Percentiles rank a stretch among this genome's conserved stretches.
These are phyloP conservation scores for Brassica incana DNA, from an alignment of 345 rosid genomes.

Conservation along the genomic window DNA sequence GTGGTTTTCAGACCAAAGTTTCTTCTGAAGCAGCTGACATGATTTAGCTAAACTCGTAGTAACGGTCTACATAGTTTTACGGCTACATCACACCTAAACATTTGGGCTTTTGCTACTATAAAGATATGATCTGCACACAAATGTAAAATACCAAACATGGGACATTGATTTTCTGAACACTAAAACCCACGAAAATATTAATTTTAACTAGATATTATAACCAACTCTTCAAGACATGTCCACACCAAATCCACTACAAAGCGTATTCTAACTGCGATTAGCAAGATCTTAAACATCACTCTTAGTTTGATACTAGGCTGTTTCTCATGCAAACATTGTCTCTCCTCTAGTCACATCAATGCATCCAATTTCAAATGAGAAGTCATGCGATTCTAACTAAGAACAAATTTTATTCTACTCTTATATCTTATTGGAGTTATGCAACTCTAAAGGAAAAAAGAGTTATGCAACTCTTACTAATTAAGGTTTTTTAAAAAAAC, in stretches of 20 bases:
- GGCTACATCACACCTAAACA: neutral
- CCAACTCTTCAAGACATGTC: neutral
- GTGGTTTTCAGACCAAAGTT: constrained; percentile 52
- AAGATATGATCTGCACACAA: neutral
- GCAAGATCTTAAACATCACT: neutral
- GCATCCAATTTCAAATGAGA: neutral
- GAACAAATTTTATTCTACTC: neutral
- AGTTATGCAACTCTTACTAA: neutral
- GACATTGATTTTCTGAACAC: neutral
- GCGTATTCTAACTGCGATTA: neutral
- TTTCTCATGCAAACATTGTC: neutral
- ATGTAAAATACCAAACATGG: constrained; percentile 2
- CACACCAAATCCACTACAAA: neutral
- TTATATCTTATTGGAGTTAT: neutral
- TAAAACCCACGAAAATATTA: neutral
- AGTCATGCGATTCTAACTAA: neutral
- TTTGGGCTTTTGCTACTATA: neutral
- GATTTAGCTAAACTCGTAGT: neutral
- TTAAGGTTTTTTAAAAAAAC: too few species aligned
- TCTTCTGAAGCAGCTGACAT: constrained; percentile 9
- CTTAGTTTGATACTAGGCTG: neutral
- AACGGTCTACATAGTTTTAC: neutral
- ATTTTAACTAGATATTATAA: neutral
- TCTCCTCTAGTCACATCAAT: neutral
- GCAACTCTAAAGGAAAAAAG: neutral